Conservation (phyloP, 768 basidiomycete genomes). For the Gelatoporia subvermispora region DNA sequence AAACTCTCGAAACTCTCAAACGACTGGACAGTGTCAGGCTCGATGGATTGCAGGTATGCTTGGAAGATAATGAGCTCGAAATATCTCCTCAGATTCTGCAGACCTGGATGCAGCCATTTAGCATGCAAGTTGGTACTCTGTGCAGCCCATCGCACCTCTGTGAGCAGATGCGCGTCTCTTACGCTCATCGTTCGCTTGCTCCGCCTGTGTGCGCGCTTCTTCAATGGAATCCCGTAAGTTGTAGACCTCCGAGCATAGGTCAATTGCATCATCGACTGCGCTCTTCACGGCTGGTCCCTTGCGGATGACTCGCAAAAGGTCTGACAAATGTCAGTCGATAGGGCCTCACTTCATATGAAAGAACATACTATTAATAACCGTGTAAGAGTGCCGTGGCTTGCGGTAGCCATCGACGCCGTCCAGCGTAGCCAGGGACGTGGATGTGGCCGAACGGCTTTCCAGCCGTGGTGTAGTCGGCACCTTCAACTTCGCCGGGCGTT, state of each 20-base stretch:
- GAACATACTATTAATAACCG: constrained; percentile 80
- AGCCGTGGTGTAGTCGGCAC: constrained; percentile 32
- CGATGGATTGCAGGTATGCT: constrained; percentile 77
- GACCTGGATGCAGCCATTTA: constrained; percentile 36
- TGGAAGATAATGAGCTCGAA: constrained; percentile 87
- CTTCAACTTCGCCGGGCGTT: constrained; percentile 28
- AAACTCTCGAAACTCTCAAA: constrained; percentile 79
- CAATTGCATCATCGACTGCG: constrained; percentile 83
- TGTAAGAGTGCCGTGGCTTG: constrained; percentile 61
- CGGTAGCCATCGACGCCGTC: constrained; percentile 28
- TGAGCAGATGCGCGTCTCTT: constrained; percentile 63
- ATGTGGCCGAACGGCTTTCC: constrained; percentile 37
- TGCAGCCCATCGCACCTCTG: constrained; percentile 63
- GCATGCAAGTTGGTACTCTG: not conserved
- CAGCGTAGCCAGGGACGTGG: constrained; percentile 32
- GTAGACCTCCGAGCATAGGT: constrained; percentile 75
- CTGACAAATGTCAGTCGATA: constrained; percentile 31
- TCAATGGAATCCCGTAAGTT: constrained; percentile 91
- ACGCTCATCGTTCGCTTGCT: constrained; percentile 68
- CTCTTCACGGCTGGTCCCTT: constrained; percentile 84
- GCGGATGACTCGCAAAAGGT: constrained; percentile 79
- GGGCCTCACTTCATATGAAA: not conserved
- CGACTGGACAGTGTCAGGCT: constrained; percentile 73
- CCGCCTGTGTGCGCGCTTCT: constrained; percentile 69
- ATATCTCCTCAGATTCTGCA: constrained; percentile 80